Evolutionary conservation across 148 eudicot genomes (phyloP), one percentile per base, ranked within the genome.

Genomic region (Amaranthus cruentus): DNA sequence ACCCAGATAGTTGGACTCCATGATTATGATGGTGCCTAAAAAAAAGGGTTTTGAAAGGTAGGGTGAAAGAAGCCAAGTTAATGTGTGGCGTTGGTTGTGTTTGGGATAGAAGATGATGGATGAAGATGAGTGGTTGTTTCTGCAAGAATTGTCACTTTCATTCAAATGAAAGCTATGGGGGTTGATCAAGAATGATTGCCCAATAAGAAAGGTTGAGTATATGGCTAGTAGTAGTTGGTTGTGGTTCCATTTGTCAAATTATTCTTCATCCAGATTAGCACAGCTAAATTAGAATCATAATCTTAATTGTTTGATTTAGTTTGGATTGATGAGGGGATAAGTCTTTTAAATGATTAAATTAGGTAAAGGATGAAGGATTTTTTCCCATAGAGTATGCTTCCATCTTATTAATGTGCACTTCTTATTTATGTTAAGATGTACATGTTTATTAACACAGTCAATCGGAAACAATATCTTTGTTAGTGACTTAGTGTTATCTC

Each of bases 1-100:
- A 77, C 68, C 88, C 21, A 89, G 69, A 68, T 78, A 80, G 75
- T 81, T 89, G 83, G 93, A 83, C 11, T 78, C 70, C 97, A 91
- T 91, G 69, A 71, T 83, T 79, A 64, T 11, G 15, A 44, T 71
- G 44, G 8, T 2, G 42, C 18, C n/a, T 2, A 66, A 55, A 14
- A 51, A 50, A 65, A 47, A 42, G 5, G 55, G 3, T 7, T 7
- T 42, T 18, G 14, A 76, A 68, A 72, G 47, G 69, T 43, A 28
- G 71, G 50, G 51, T 61, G 14, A 52, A 55, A 44, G 72, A 28
- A 28, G 38, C 38, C 38, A 28, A 67, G 71, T 66, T 55, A 11
- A 6, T 59, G 79, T 28, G 74, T 73, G 50, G 62, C 65, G 69
- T 71, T 67, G 75, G 71, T 70, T 71, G 52, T 46, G 57, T 69